Percentiles rank a stretch among this genome's conserved stretches.
Conservation (phyloP, 495 filamentous ascomycete species). For the Podospora appendiculata region DNA sequence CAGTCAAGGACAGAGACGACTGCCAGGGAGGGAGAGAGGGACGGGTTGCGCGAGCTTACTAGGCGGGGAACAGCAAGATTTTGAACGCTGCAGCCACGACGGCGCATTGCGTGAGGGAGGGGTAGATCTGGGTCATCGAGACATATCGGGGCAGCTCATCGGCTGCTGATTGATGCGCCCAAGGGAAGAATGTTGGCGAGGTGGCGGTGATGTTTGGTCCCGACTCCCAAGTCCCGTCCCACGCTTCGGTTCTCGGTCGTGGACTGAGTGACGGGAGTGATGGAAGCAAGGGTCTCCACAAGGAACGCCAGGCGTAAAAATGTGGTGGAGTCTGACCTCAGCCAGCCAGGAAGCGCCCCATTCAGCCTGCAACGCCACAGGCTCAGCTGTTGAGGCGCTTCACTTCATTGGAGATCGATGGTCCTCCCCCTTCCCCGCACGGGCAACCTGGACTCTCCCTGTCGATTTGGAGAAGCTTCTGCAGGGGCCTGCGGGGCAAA, state of each 20-base stretch:
- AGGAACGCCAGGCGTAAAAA: too few relatives aligned
- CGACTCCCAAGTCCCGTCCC: too few relatives aligned
- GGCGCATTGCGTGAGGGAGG: constrained; percentile 79
- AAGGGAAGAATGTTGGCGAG: not conserved
- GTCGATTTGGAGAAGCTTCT: not conserved
- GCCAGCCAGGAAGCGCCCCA: too few relatives aligned
- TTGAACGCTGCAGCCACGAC: constrained; percentile 85
- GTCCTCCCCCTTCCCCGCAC: constrained; percentile 1
- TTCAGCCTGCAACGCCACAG: too few relatives aligned
- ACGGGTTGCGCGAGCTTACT: constrained; percentile 52
- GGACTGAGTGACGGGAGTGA: too few relatives aligned
- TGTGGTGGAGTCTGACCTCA: too few relatives aligned
- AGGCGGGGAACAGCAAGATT: constrained; percentile 88
- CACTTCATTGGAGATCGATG: too few relatives aligned
- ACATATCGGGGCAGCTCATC: constrained; percentile 14
- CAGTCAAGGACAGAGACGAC: not conserved
- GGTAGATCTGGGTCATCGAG: constrained; percentile 74
- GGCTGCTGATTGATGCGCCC: not conserved
- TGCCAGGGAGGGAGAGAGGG: not conserved
- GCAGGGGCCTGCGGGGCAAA: not conserved
- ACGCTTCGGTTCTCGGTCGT: too few relatives aligned
- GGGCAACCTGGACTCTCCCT: not conserved
- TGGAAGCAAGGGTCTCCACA: too few relatives aligned
- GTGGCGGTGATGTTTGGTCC: too few relatives aligned
- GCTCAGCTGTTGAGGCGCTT: too few relatives aligned